Evolutionary conservation across 2,329 filamentous ascomycete genomes (phyloP), one percentile per base, ranked within the genome.

Genomic region (Phialemoniopsis sp.): DNA sequence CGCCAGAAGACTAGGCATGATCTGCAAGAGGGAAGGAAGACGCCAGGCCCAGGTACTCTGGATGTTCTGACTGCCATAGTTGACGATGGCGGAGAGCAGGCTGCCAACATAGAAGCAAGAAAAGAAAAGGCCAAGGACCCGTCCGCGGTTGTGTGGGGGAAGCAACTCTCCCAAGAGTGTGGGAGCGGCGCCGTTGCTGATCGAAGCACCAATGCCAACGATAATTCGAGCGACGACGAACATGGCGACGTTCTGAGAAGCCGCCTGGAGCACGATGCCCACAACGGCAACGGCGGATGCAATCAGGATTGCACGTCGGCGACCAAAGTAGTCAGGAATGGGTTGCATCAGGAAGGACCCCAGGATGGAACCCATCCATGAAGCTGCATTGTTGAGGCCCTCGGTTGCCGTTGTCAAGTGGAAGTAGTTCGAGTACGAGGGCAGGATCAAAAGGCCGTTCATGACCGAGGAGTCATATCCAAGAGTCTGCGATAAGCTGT

Each of bases 401-500:
- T 64, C 71, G 0, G 73, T 76, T 0, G 70, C 67, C 1, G 68
- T 53, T n/a, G 58, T 77, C 8, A 80, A 65, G 4, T 65, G 47
- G 56, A 80, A 80, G 51, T 79, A 80, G 31, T 75, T 62, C 0
- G 63, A 68, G 50, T 79, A 80, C 0, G 66, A 68, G 0, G 74
- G 73, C 13, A 80, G 53, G 41, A 80, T 78, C 41, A 77, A 74
- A 16, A 81, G 62, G 0, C 72, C 73, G 43, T 78, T 78, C 56
- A 78, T 60, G 59, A 78, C 72, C 3, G 69, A 74, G 3, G 66
- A 64, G 41, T 74, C 69, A 37, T 70, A 69, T 16, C 66, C 60
- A 19, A 42, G 56, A 1, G 56, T 70, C 19, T 68, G 59, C n/a
- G n/a, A n/a, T n/a, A n/a, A n/a, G n/a, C n/a, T n/a, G n/a, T n/a